Base-by-base conservation (phyloP, 495 filamentous ascomycete species). In the Penicillium dipodomyicola region DNA sequence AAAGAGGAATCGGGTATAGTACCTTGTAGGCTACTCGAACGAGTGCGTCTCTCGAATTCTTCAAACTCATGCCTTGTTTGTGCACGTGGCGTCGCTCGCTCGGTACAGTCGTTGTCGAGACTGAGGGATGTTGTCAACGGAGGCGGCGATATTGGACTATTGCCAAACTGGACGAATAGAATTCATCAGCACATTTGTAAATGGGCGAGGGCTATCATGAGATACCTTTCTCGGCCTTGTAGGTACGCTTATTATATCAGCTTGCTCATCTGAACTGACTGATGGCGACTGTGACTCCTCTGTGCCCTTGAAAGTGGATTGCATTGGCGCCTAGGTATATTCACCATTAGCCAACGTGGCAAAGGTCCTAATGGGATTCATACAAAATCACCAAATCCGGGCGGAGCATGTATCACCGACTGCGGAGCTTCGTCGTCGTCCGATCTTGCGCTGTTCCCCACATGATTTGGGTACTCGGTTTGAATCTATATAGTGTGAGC, bases 331-430 rank as follows among this genome's bases (percentile, higher is more conserved):
- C 45, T 57, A 23, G 33, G 14, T 30, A 27, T 10, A 17, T 45
- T 44, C 7, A 17, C 19, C 8, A 17, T 57, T 27, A 57, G 40
- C 48, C 39, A 51, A 47, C 14, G n/a, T n/a, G 30, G 23, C 32
- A 54, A 39, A 9, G 20, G 20, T 17, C 8, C 15, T 12, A 15
- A 9, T 35, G 54, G 42, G 59, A 49, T 3, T 73, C 86, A 74
- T 64, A 93, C 89, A 81, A 92, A 92, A 52, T 81, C 80, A 48
- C 82, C 79, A 72, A 92, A 96, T 39, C 86, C 88, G 61, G 87
- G 73, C 4, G 91, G 91, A 20, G 88, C 90, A 74, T 95, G 91
- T 63, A 96, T 96, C 47, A 94, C 91, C 3, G 91, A 96, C 55
- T 87, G 79, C 22, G 89, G 82, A 50, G 77, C 74, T 58, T 85